Evolutionary conservation across 202 grass and related monocot genomes (phyloP).

Genomic region (Digitaria exilis): DNA sequence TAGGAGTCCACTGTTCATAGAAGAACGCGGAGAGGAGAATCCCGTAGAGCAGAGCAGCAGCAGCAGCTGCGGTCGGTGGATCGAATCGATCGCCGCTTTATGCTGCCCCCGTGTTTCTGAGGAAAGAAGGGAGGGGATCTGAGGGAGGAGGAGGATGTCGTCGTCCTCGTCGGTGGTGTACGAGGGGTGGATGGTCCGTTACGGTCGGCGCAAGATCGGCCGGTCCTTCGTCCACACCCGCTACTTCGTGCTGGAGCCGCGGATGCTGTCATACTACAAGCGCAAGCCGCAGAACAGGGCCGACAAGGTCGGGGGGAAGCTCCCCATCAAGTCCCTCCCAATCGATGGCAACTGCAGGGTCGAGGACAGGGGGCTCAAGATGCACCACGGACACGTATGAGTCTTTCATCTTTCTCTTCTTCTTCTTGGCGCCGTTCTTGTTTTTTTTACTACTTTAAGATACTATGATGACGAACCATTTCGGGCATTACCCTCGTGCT

Average conservation of each 20-base stretch:
- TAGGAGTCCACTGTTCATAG: slow-evolving; percentile 4
- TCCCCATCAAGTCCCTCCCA: slow-evolving; percentile 78
- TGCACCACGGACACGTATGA: slow-evolving; percentile 85
- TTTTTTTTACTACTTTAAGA: neutral
- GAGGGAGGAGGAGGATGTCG: slow-evolving; percentile 22
- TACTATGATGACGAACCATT: neutral
- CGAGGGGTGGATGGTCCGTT: slow-evolving; percentile 97
- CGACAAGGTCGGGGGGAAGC: slow-evolving; percentile 46
- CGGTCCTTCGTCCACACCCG: slow-evolving; percentile 87
- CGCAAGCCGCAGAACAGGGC: slow-evolving; percentile 84
- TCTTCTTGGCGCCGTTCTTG: neutral
- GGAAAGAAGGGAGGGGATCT: slow-evolving; percentile 13
- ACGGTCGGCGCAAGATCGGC: slow-evolving; percentile 87
- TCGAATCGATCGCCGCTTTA: slow-evolving; percentile 22
- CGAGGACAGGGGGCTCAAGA: slow-evolving; percentile 94
- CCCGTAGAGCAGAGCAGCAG: neutral
- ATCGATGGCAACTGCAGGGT: slow-evolving; percentile 95
- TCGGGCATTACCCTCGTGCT: slow-evolving; percentile 10
- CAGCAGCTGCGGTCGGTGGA: neutral
- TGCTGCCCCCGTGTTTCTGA: neutral
- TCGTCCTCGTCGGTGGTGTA: slow-evolving; percentile 65
- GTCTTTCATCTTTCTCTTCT: neutral
- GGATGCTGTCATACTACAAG: slow-evolving; percentile 85
- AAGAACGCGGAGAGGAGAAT: slow-evolving; percentile 14
- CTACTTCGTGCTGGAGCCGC: slow-evolving; percentile 87